phyloP scores from a whole-genome alignment of 148 eudicot genomes.

The Fallopia convolvulus region DNA sequence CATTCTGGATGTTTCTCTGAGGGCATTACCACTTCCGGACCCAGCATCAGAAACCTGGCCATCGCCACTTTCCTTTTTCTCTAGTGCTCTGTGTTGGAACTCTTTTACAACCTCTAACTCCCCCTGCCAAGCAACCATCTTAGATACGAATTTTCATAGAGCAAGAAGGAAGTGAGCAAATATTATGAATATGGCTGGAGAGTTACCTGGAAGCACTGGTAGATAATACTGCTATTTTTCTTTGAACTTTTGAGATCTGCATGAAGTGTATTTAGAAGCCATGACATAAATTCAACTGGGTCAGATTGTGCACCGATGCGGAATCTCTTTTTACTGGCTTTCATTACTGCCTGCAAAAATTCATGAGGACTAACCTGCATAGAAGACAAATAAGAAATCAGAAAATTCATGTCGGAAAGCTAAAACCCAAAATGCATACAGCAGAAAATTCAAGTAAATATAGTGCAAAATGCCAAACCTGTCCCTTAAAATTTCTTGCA shows the following conservation, averaged over 20 bases:
- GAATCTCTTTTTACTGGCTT: slow-evolving; percentile 77
- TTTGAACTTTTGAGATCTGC: slow-evolving; percentile 59
- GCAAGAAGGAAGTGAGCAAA: not conserved
- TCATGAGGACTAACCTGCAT: slow-evolving; percentile 98
- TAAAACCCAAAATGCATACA: not conserved
- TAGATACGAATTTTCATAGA: not conserved
- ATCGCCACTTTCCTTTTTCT: not conserved
- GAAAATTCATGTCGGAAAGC: slow-evolving; percentile 1
- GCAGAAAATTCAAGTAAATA: not conserved
- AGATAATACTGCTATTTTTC: slow-evolving; percentile 66
- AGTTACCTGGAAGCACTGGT: slow-evolving; percentile 87
- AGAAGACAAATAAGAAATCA: not conserved
- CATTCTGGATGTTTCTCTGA: slow-evolving; percentile 69
- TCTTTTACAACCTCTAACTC: slow-evolving; percentile 85
- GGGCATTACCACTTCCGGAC: slow-evolving; percentile 26
- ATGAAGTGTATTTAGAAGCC: slow-evolving; percentile 89
- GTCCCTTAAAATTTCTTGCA: slow-evolving; percentile 92
- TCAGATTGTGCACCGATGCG: slow-evolving; percentile 86
- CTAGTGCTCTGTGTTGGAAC: slow-evolving; percentile 11
- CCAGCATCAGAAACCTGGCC: slow-evolving; percentile 26
- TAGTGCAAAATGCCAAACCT: slow-evolving; percentile 39
- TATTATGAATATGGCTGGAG: not conserved
- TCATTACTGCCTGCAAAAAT: slow-evolving; percentile 96
- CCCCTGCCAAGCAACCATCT: slow-evolving; percentile 43
- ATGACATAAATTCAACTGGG: slow-evolving; percentile 93